A percentile compares a stretch with the other conserved stretches of the same genome.
Evolutionary conservation across 495 filamentous ascomycete species (phyloP).

Genomic region (Xylaria flabelliformis): DNA sequence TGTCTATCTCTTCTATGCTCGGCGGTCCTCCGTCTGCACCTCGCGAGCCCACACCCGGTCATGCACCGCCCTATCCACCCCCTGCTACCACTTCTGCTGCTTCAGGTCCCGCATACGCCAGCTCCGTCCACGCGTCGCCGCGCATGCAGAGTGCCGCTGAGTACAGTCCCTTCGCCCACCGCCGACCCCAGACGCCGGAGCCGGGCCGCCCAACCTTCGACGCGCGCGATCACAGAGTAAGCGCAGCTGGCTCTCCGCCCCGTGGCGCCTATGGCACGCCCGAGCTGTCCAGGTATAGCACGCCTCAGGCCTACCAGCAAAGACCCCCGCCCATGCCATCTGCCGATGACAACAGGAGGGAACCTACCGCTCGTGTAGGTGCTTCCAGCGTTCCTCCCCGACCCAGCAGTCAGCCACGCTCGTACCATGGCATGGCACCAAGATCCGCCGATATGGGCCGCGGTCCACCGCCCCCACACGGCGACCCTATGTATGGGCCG

Average conservation of each 20-base stretch:
- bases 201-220: slow-evolving; percentile 59
- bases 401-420: slow-evolving; percentile 58
- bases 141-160: slow-evolving; percentile 58
- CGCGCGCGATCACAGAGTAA: slow-evolving; percentile 52
- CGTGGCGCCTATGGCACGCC: slow-evolving; percentile 56
- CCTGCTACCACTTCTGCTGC: slow-evolving; percentile 59
- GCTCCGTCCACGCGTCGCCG: slow-evolving; percentile 58
- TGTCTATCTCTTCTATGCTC: slow-evolving; percentile 97
- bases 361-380: slow-evolving; percentile 46
- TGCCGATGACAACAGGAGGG: slow-evolving; percentile 47
- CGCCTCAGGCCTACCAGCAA: slow-evolving; percentile 57
- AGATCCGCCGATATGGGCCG: slow-evolving; percentile 48
- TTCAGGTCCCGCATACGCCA: slow-evolving; percentile 51
- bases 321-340: slow-evolving; percentile 48
- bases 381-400: slow-evolving; percentile 51
- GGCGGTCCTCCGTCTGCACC: slow-evolving; percentile 62
- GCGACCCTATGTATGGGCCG: slow-evolving; percentile 49
- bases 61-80: slow-evolving; percentile 60
- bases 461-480: slow-evolving; percentile 42
- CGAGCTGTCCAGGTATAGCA: slow-evolving; percentile 60
- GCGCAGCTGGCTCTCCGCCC: slow-evolving; percentile 53
- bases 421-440: slow-evolving; percentile 51
- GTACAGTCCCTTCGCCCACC: slow-evolving; percentile 59
- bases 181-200: slow-evolving; percentile 78
- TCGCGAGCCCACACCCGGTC: slow-evolving; percentile 57